Percentiles rank a stretch among this genome's conserved stretches.
These are phyloP conservation scores for Lentinula boryana DNA, from an alignment of 768 basidiomycete genomes.

Conservation along the genomic window DNA sequence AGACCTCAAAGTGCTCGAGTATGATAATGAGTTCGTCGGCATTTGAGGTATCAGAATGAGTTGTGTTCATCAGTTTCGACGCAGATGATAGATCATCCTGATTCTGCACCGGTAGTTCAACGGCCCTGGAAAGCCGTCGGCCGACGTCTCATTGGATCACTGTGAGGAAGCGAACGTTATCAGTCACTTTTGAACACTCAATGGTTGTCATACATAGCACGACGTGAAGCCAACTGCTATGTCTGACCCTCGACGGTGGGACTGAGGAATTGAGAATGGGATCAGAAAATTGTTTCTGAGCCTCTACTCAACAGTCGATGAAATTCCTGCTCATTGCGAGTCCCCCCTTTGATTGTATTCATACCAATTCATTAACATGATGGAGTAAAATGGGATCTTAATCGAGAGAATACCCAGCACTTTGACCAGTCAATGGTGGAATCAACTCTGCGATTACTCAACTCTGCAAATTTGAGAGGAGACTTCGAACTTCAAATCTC, in stretches of 20 bases:
- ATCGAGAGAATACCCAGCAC: slow-evolving; percentile 27
- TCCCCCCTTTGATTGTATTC: slow-evolving; percentile 7
- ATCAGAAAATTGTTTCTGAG: slow-evolving; percentile 61
- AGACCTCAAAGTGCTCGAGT: slow-evolving; percentile 24
- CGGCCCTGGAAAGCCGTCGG: slow-evolving; percentile 51
- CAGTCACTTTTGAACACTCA: slow-evolving; percentile 12
- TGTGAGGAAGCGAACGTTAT: slow-evolving; percentile 22
- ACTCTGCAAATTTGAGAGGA: background rate
- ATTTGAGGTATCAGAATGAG: slow-evolving; percentile 35
- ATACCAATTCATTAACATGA: slow-evolving; percentile 12
- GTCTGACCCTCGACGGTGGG: background rate
- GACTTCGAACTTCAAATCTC: background rate
- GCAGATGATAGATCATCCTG: slow-evolving; percentile 49
- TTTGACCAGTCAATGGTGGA: slow-evolving; percentile 40
- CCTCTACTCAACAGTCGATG: slow-evolving; percentile 64
- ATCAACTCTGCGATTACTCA: slow-evolving; percentile 36
- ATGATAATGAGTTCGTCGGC: slow-evolving; percentile 33
- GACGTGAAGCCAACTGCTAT: slow-evolving; percentile 6
- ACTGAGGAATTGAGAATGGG: slow-evolving; percentile 34
- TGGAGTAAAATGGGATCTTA: slow-evolving; percentile 34
- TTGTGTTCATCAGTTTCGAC: slow-evolving; percentile 53
- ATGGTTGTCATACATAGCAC: background rate
- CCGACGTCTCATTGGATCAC: slow-evolving; percentile 41
- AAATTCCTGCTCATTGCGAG: slow-evolving; percentile 53
- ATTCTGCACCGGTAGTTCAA: slow-evolving; percentile 36